These are phyloP conservation scores for Didymella pomorum DNA, from an alignment of 2,329 filamentous ascomycete species.

Conservation along the genomic window DNA sequence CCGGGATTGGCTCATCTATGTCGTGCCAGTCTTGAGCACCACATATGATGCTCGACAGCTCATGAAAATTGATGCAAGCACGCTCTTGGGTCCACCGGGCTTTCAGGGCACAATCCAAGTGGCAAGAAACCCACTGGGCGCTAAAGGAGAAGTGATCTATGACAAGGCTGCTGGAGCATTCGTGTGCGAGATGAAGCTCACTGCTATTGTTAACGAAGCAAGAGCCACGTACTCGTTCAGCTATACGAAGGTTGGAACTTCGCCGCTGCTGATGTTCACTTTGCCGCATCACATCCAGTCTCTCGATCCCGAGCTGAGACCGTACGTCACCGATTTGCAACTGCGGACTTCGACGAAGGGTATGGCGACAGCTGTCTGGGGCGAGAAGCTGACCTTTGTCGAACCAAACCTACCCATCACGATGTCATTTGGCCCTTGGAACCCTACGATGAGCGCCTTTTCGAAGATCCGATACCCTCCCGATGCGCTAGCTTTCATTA, in stretches of 20 bases:
- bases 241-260: constrained; percentile 75
- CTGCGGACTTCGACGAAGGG: constrained; percentile 89
- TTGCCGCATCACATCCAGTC: constrained; percentile 85
- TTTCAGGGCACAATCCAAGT: constrained; percentile 86
- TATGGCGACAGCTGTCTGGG: constrained; percentile 73
- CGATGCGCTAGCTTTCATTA: constrained; percentile 67
- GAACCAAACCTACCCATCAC: constrained; percentile 75
- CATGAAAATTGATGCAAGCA: constrained; percentile 66
- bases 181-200: constrained; percentile 68
- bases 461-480: constrained; percentile 50
- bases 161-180: constrained; percentile 81
- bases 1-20: constrained; percentile 78
- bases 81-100: constrained; percentile 68
- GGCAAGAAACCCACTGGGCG: constrained; percentile 72
- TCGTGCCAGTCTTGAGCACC: constrained; percentile 61
- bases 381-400: constrained; percentile 67
- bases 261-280: constrained; percentile 81
- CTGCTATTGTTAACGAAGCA: constrained; percentile 66
- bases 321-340: constrained; percentile 61
- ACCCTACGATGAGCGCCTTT: constrained; percentile 55
- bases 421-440: constrained; percentile 84
- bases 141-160: constrained; percentile 70
- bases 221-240: constrained; percentile 73
- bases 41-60: constrained; percentile 70
- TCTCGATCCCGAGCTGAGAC: constrained; percentile 68